phyloP scores from a whole-genome alignment of 2,329 filamentous ascomycete genomes.

The Fusarium brachygibbosum region DNA sequence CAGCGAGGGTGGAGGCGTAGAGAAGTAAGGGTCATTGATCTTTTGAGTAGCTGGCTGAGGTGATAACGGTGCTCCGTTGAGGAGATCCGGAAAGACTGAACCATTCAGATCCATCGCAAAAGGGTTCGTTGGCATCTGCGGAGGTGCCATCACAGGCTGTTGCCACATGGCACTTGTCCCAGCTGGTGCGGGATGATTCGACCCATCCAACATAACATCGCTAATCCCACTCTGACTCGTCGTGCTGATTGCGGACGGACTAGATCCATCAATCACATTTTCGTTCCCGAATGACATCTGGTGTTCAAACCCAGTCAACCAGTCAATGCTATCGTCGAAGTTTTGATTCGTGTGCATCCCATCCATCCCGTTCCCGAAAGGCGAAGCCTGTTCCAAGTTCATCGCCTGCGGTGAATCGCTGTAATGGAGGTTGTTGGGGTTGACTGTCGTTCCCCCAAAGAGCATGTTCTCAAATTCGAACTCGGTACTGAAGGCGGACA shows the following conservation, averaged over 20 bases:
- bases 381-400: conserved; percentile 72
- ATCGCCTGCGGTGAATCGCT: conserved; percentile 80
- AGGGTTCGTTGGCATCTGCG: conserved; percentile 74
- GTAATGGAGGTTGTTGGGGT: conserved; percentile 84
- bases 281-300: conserved; percentile 82
- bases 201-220: conserved; percentile 90
- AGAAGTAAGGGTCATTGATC: conserved; percentile 81
- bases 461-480: conserved; percentile 65
- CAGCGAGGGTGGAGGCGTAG: conserved; percentile 81
- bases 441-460: conserved; percentile 77
- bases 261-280: conserved; percentile 89
- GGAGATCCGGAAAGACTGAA: conserved; percentile 81
- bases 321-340: conserved; percentile 86
- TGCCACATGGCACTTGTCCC: conserved; percentile 76
- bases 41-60: conserved; percentile 80
- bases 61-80: conserved; percentile 79
- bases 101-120: conserved; percentile 82
- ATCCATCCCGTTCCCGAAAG: conserved; percentile 69
- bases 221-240: conserved; percentile 92
- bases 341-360: conserved; percentile 70
- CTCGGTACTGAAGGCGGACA: conserved; percentile 72
- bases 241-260: conserved; percentile 94
- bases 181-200: conserved; percentile 71
- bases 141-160: conserved; percentile 76
- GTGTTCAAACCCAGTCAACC: conserved; percentile 84